Evolutionary conservation across 108 stramenopile species (phyloP), one percentile per base, ranked within the genome.

Genomic region (Mayamaea pseudoterrestris): DNA sequence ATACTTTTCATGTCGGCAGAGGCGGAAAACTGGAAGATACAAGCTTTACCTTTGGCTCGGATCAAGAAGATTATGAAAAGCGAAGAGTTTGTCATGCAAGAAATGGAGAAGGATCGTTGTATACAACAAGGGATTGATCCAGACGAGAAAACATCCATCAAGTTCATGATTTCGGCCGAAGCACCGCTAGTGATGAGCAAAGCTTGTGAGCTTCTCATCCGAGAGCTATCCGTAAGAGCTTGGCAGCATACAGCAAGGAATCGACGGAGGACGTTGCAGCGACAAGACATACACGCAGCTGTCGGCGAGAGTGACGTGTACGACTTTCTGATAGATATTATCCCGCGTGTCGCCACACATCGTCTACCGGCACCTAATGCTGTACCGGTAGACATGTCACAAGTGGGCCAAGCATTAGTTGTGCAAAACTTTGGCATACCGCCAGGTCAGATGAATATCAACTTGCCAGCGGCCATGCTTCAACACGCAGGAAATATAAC

Each of bases 41-140:
- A 70, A 34, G 50, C 59, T 13, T 66, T 88, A 3, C 86, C 86
- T 3, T 67, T 95, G 37, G 92, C 92, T 6, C 66, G 92, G 21
- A 88, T 96, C 50, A 96, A 96, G 74, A 86, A 93, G 39, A 96
- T 96, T 49, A 96, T 96, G 94, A 96, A 96, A 60, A 74, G 68
- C 39, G 94, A 96, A 58, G 94, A 93, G 47, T 66, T 61, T 23
- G 56, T 81, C 14, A 42, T 61, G 27, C 60, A 61, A 24, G 70
- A 68, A 32, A 17, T 71, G 41, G 70, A 68, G 35, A 53, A 47
- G 27, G 64, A 69, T 20, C 44, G 55, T 35, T n/a, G n/a, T n/a
- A n/a, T n/a, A n/a, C 54, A 64, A 41, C 25, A n/a, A 11, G 32
- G 46, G 27, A 23, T 20, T 5, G 30, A 13, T 3, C 45, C 47